Conservation (phyloP, 2,329 filamentous ascomycete genomes). For the Coniochaeta sp. region DNA sequence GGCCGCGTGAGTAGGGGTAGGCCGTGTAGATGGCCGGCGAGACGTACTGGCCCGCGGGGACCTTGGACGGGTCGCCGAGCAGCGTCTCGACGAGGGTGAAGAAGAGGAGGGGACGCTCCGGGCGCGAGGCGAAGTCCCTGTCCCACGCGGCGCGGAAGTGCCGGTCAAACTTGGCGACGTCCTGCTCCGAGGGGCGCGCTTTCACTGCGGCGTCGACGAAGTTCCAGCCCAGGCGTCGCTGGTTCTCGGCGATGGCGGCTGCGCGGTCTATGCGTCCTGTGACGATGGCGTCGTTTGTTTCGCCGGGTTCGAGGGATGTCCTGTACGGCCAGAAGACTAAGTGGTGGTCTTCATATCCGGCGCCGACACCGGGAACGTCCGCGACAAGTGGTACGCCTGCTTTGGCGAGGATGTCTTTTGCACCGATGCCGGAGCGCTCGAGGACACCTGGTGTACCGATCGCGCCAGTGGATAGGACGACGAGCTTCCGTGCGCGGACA, state of each 20-base stretch:
- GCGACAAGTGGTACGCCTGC: slow-evolving; percentile 12
- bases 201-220: slow-evolving; percentile 5
- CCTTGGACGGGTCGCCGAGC: slow-evolving; percentile 30
- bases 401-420: slow-evolving; percentile 12
- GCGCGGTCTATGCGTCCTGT: slow-evolving; percentile 12
- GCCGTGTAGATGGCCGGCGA: slow-evolving; percentile 44
- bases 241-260: slow-evolving; percentile 15
- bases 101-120: slow-evolving; percentile 41
- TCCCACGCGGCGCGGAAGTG: background rate
- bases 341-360: slow-evolving; percentile 8
- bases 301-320: background rate
- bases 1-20: slow-evolving; percentile 55
- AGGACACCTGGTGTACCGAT: slow-evolving; percentile 38
- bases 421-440: slow-evolving; percentile 43
- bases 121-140: slow-evolving; percentile 6
- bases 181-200: slow-evolving; percentile 4
- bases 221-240: slow-evolving; percentile 4
- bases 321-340: slow-evolving; percentile 5
- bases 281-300: slow-evolving; percentile 10
- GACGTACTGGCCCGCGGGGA: slow-evolving; percentile 40
- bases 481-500: slow-evolving; percentile 40
- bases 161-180: slow-evolving; percentile 1
- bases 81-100: slow-evolving; percentile 30
- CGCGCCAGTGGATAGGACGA: slow-evolving; percentile 33
- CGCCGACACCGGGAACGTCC: slow-evolving; percentile 15